Conservation (phyloP, 2,329 filamentous ascomycete genomes). For the Dothistroma septosporum region DNA sequence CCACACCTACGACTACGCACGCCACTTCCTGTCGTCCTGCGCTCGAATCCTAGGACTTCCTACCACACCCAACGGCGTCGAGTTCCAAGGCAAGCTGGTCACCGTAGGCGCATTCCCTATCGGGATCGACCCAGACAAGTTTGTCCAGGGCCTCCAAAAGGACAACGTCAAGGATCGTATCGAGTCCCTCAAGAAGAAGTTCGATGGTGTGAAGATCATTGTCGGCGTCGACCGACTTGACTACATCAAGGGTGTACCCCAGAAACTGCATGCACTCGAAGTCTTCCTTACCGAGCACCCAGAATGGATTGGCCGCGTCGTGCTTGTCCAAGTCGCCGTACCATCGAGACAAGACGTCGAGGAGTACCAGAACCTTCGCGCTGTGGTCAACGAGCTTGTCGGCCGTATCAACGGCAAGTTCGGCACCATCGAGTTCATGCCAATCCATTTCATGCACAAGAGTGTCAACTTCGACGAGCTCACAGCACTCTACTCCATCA, state of each 20-base stretch:
- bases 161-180: slow-evolving; percentile 85
- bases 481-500: slow-evolving; percentile 86
- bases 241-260: slow-evolving; percentile 98
- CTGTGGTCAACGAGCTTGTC: slow-evolving; percentile 93
- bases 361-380: slow-evolving; percentile 93
- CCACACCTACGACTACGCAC: slow-evolving; percentile 98
- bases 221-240: slow-evolving; percentile 95
- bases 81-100: slow-evolving; percentile 82
- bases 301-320: slow-evolving; percentile 96
- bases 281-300: slow-evolving; percentile 96
- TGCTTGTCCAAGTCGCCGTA: slow-evolving; percentile 92
- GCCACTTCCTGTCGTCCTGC: slow-evolving; percentile 94
- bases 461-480: slow-evolving; percentile 93
- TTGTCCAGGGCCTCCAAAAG: slow-evolving; percentile 80
- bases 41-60: slow-evolving; percentile 78
- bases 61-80: slow-evolving; percentile 89
- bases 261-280: slow-evolving; percentile 94
- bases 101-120: slow-evolving; percentile 95
- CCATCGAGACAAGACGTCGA: slow-evolving; percentile 94
- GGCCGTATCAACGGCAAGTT: slow-evolving; percentile 97
- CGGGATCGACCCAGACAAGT: slow-evolving; percentile 96
- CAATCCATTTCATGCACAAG: slow-evolving; percentile 97
- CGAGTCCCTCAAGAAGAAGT: slow-evolving; percentile 77
- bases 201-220: slow-evolving; percentile 92
- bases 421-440: slow-evolving; percentile 96